phyloP scores from a whole-genome alignment of 2,329 filamentous ascomycete genomes.

The Fusarium robinianum region DNA sequence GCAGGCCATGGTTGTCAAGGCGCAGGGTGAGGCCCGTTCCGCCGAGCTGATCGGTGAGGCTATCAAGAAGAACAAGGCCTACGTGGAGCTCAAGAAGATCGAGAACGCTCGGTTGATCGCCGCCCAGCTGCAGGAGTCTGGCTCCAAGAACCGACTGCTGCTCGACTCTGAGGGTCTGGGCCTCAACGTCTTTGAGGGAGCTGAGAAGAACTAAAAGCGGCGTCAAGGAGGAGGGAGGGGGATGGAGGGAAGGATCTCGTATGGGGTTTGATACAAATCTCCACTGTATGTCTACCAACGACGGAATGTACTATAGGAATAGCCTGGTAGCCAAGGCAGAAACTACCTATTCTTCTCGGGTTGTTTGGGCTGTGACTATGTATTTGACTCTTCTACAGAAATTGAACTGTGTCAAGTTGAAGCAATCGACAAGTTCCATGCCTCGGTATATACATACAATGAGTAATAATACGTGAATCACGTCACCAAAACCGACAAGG shows the following conservation, averaged over 20 bases:
- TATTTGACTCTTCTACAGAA: too few species aligned
- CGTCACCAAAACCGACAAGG: too few species aligned
- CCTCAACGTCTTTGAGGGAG: constrained; percentile 74
- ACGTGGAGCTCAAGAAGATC: constrained; percentile 96
- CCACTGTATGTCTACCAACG: constrained; percentile 50
- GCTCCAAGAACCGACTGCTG: constrained; percentile 90
- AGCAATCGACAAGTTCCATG: not conserved
- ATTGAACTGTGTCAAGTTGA: too few species aligned
- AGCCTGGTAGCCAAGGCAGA: constrained; percentile 27
- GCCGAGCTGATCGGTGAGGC: constrained; percentile 98
- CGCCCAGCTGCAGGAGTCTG: constrained; percentile 80
- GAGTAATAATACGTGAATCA: too few species aligned
- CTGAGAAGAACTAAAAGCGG: constrained; percentile 46
- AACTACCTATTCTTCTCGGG: constrained; percentile 34
- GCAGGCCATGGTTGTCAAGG: constrained; percentile 97
- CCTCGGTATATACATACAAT: too few species aligned
- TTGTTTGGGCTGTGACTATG: too few species aligned
- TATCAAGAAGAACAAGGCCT: constrained; percentile 98
- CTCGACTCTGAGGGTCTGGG: constrained; percentile 90
- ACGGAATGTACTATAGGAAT: constrained; percentile 40
- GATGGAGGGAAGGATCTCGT: constrained; percentile 13
- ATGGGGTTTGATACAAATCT: constrained; percentile 44
- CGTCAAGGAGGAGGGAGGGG: not conserved
- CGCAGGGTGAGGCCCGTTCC: constrained; percentile 97
- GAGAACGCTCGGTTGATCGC: constrained; percentile 94